Base-by-base conservation (phyloP, 768 basidiomycete genomes). In the Pleurotus citrinopileatus region DNA sequence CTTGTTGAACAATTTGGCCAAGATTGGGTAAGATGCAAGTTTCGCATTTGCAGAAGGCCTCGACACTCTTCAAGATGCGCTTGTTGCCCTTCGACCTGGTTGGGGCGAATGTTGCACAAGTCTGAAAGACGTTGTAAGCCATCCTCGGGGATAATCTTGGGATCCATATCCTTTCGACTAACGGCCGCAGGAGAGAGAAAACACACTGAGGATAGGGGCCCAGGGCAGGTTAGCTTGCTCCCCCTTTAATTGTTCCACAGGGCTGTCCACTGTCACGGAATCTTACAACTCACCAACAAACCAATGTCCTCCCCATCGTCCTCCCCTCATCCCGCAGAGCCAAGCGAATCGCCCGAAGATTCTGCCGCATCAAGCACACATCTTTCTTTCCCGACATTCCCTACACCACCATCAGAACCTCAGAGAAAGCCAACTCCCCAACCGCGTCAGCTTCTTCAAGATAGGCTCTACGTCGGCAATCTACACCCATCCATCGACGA, bases 401-500 rank as follows among this genome's bases (percentile, higher is more conserved):
- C 34, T 9, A 15, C 8, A 8, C 13, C 48, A 12, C 22, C 29
- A 20, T 13, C 48, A n/a, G 34, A 25, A n/a, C 20, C 32, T 15
- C n/a, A 34, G 12, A 5, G 13, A 10, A 37, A 34, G 15, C 48
- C 23, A 17, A 28, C 48, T 6, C 34, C 54, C 26, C 61, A 60
- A 56, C 58, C 70, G 28, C 72, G 73, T 0, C 69, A 65, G 22
- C 40, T 77, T 17, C 67, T 86, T 26, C 85, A 80, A 61, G 90
- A 95, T 65, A 76, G 94, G 37, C 77, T 98, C 3, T 98, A 94
- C 61, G 78, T 98, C 40, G 95, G 95, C 17, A 97, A 98, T 65
- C 72, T 98, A 15, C 86, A 91, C 63, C 82, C 88, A 1, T 79
- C 86, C 4, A 89, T 96, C 27, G 91, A 94, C 68, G 93, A 97